Conservation (phyloP, 495 filamentous ascomycete species). For the Tuber melanosporum region DNA sequence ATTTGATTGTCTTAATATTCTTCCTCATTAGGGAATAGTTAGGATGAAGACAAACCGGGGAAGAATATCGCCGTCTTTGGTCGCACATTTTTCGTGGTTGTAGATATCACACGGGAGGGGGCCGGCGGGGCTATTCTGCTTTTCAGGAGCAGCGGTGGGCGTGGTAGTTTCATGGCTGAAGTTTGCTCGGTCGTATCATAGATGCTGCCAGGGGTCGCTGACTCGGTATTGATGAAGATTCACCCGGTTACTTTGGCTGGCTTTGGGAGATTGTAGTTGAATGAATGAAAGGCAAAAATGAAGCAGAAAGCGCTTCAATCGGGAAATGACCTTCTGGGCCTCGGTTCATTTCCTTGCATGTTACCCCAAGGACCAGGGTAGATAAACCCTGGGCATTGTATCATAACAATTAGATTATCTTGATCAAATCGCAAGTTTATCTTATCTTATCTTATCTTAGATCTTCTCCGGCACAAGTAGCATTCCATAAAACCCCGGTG, state of each 20-base stretch:
- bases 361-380: background rate
- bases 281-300: background rate
- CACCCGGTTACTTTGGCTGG: background rate
- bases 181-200: constrained; percentile 1
- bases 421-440: background rate
- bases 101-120: constrained; percentile 8
- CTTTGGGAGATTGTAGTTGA: background rate
- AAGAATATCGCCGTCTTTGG: constrained; percentile 78
- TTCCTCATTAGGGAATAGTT: background rate
- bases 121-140: background rate
- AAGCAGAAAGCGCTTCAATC: background rate
- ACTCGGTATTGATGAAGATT: background rate
- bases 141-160: background rate
- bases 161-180: background rate
- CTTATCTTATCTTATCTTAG: background rate
- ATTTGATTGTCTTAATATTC: constrained; percentile 9
- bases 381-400: background rate
- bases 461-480: background rate
- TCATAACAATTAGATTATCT: background rate
- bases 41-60: constrained; percentile 53
- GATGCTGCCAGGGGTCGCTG: background rate
- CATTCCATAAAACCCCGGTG: background rate
- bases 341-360: background rate
- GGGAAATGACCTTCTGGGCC: background rate
- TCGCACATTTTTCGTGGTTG: constrained; percentile 11